These are phyloP conservation scores for Limtongia smithiae DNA, from an alignment of 805 yeast genomes.

Conservation along the genomic window DNA sequence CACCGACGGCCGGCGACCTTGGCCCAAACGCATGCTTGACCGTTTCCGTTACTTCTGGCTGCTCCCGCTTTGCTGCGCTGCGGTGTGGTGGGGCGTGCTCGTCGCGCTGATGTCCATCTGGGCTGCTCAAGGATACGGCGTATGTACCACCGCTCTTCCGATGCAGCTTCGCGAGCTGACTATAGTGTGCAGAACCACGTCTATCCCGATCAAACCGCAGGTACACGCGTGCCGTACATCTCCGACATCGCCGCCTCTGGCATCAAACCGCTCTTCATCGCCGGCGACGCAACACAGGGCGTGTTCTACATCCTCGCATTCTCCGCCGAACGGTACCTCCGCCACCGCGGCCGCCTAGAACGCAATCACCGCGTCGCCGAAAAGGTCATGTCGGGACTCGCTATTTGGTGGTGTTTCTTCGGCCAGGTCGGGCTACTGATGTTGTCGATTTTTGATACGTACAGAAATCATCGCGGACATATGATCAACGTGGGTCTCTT, in stretches of 20 bases:
- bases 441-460: conserved; percentile 70
- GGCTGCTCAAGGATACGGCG: conserved; percentile 62
- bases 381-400: conserved; percentile 42
- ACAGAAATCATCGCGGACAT: conserved; percentile 50
- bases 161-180: not conserved
- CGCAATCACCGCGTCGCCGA: conserved; percentile 49
- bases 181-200: conserved; percentile 6
- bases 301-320: conserved; percentile 64
- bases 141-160: conserved; percentile 5
- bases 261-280: conserved; percentile 76
- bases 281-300: conserved; percentile 75
- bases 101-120: conserved; percentile 73
- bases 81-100: conserved; percentile 90
- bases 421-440: conserved; percentile 73
- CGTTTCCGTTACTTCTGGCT: conserved; percentile 37
- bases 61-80: conserved; percentile 61
- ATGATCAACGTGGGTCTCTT: conserved; percentile 68
- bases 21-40: not conserved
- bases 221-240: conserved; percentile 57
- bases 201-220: conserved; percentile 33
- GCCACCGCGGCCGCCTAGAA: conserved; percentile 55
- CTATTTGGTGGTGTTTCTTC: conserved; percentile 48
- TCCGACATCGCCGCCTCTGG: conserved; percentile 87
- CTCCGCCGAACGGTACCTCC: conserved; percentile 57
- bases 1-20: no score